Evolutionary conservation across 192 early-diverging fungal species (phyloP), one percentile per base, ranked within the genome.

Genomic region (Radiomyces spectabilis): DNA sequence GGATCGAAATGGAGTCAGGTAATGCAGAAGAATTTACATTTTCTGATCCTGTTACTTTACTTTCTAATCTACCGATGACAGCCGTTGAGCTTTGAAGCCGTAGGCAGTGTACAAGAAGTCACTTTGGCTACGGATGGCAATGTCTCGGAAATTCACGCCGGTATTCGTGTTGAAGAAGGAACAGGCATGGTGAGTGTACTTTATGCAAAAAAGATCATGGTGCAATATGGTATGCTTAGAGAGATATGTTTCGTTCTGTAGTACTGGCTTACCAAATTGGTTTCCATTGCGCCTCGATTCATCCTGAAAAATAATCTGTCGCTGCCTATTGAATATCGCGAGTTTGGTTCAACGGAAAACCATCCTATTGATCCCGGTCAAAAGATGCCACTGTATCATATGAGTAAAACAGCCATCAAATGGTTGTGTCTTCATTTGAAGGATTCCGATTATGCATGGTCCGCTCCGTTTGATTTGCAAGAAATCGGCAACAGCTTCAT

Each of bases 51-150:
- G 13, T n/a, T 41, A 3, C n/a, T 29, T 8, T 34, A 38, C 42
- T 50, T 34, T 40, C 22, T 16, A 22, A 63, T 49, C 51, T 62
- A 61, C n/a, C 57, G 51, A 31, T 13, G 18, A 15, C 40, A 84
- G 57, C 82, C 81, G 1, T 54, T 91, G 40, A 90, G 87, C 55
- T 92, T 94, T 52, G 92, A 94, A 53, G 87, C 88, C 2, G 78
- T 91, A 24, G 92, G 92, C 8, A 87, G 83, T 50, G 64, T 73
- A 1, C 76, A 78, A 41, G 84, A 85, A 26, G 58, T 90, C 0
- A 53, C 64, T 10, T 67, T 92, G 7, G 29, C 78, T 71, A n/a
- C n/a, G n/a, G 18, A 53, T 49, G 6, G 38, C 38, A 50, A 49
- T 61, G 48, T 37, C 35, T 31, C 10, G 53, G 50, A 57, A 7